Conservation (phyloP, 139 green algal species). For the Penium margaritaceum region DNA sequence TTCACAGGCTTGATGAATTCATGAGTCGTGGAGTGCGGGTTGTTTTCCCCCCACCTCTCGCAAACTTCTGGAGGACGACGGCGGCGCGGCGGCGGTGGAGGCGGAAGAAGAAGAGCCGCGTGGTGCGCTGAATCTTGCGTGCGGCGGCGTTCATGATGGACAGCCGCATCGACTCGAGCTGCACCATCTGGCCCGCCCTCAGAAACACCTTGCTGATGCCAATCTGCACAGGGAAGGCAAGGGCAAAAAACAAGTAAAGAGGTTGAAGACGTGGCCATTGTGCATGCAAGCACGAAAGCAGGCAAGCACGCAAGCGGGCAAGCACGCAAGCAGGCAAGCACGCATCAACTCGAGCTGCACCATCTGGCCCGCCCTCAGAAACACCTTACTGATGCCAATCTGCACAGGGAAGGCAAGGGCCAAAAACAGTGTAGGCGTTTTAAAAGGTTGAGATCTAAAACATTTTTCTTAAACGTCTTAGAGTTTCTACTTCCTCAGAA, state of each 20-base stretch:
- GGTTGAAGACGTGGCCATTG: neutral
- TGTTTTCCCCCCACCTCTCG: too few species aligned
- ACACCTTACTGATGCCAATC: conserved; percentile 67
- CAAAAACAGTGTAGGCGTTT: too few species aligned
- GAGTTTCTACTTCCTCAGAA: too few species aligned
- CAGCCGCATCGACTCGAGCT: conserved; percentile 17
- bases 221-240: conserved; percentile 51
- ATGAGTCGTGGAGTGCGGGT: too few species aligned
- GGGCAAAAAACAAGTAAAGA: neutral
- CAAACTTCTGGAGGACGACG: conserved; percentile 3
- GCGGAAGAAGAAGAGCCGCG: conserved; percentile 12
- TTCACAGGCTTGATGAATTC: too few species aligned
- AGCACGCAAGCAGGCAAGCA: too few species aligned
- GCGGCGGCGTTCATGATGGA: conserved; percentile 73
- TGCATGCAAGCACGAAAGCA: too few species aligned
- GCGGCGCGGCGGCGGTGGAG: neutral
- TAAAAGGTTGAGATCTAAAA: too few species aligned
- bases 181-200: conserved; percentile 74
- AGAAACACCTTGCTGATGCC: conserved; percentile 76
- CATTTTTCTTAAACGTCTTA: too few species aligned
- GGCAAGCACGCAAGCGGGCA: too few species aligned
- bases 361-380: neutral
- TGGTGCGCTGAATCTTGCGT: conserved; percentile 48
- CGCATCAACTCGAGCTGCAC: neutral
- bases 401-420: too few species aligned